These are phyloP conservation scores for Platanus orientalis DNA, from an alignment of 164 flowering plant genomes.

Conservation along the genomic window DNA sequence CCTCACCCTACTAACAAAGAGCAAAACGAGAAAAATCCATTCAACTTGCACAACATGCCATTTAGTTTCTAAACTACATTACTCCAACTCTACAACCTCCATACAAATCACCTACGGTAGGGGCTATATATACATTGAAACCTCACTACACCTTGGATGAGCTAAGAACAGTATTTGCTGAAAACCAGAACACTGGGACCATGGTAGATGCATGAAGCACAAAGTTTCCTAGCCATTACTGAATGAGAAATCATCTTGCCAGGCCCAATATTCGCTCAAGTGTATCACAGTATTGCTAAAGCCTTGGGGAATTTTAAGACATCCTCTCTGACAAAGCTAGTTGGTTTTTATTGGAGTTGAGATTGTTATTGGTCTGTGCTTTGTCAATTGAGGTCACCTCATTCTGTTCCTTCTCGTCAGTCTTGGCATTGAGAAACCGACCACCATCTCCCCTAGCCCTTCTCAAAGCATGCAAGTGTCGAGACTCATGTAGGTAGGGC, in stretches of 20 bases:
- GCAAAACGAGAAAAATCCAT: not conserved
- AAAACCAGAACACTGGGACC: not conserved
- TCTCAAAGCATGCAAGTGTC: no score
- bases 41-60: not conserved
- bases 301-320: not conserved
- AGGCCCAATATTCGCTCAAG: not conserved
- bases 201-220: not conserved
- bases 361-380: constrained; percentile 33
- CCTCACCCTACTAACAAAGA: no score
- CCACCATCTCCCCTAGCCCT: no score
- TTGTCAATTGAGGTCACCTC: constrained; percentile 36
- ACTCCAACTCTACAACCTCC: not conserved
- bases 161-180: not conserved
- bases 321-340: constrained; percentile 23
- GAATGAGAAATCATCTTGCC: not conserved
- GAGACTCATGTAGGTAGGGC: no score
- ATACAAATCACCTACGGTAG: constrained; percentile 4
- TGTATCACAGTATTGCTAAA: not conserved
- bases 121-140: constrained; percentile 1
- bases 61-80: no score
- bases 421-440: constrained; percentile 66
- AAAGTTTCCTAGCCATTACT: not conserved
- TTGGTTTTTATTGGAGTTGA: constrained; percentile 30
- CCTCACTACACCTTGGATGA: constrained; percentile 1
- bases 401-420: constrained; percentile 33